A percentile compares a stretch with the other conserved stretches of the same genome.
Evolutionary conservation across 2,329 filamentous ascomycete species (phyloP).

Genomic region (Stachybotrys elegans): DNA sequence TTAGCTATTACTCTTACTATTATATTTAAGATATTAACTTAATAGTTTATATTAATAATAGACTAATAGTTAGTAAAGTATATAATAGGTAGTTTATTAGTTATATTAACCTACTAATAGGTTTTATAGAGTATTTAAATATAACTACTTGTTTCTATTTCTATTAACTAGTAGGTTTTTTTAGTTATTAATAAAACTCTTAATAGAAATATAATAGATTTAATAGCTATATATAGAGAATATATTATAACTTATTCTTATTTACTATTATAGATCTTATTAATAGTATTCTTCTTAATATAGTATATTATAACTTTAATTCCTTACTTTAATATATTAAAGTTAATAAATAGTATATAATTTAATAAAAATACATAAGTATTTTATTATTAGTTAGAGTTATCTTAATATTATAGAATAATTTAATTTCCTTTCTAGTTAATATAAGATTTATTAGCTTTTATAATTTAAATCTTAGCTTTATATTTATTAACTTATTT

Average conservation of each 20-base stretch:
- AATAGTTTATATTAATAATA: neutral
- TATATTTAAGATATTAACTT: neutral
- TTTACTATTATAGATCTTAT: neutral
- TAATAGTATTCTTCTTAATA: neutral
- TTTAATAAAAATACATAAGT: neutral
- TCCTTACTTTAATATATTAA: neutral
- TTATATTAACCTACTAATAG: too few relatives aligned
- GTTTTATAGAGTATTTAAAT: too few relatives aligned
- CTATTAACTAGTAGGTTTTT: too few relatives aligned
- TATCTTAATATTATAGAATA: neutral
- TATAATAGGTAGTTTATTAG: neutral
- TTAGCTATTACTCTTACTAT: too few relatives aligned
- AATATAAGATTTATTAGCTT: neutral
- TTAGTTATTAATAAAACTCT: too few relatives aligned
- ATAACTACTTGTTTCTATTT: too few relatives aligned
- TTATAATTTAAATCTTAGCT: neutral
- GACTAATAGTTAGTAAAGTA: constrained; percentile 1
- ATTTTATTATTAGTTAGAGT: neutral
- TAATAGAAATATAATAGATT: too few relatives aligned
- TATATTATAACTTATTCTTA: neutral
- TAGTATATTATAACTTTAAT: neutral
- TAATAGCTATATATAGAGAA: too few relatives aligned
- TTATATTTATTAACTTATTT: neutral
- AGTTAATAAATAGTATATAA: neutral
- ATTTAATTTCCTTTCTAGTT: too few relatives aligned